These are phyloP conservation scores for Amanita inopinata DNA, from an alignment of 768 basidiomycete species.

Conservation along the genomic window DNA sequence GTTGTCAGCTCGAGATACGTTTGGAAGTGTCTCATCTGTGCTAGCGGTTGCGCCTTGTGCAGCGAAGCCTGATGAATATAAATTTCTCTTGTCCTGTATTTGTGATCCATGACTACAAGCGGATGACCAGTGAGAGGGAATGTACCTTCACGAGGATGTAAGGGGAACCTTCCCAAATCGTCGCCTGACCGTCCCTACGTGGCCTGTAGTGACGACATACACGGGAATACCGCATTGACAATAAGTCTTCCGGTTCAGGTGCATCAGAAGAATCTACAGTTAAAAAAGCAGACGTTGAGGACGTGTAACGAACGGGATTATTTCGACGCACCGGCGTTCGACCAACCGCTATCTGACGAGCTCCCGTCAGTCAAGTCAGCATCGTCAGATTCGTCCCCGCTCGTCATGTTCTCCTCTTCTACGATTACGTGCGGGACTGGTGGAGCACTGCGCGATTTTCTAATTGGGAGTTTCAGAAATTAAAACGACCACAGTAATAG, in stretches of 20 bases:
- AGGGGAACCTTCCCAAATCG: conserved; percentile 6
- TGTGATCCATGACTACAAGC: too few species aligned
- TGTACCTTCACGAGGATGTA: conserved; percentile 3
- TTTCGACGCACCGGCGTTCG: conserved; percentile 20
- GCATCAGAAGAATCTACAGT: not conserved
- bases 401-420: conserved; percentile 39
- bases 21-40: not conserved
- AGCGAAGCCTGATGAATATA: not conserved
- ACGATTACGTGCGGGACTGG: conserved; percentile 22
- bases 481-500: not conserved
- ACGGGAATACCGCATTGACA: conserved; percentile 4
- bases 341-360: conserved; percentile 40
- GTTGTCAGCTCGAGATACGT: conserved; percentile 13
- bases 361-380: conserved; percentile 53
- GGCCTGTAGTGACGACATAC: conserved; percentile 5
- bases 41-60: not conserved
- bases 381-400: conserved; percentile 74
- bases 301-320: not conserved
- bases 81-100: conserved; percentile 2
- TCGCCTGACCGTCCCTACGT: not conserved
- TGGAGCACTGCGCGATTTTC: conserved; percentile 42
- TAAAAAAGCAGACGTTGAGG: too few species aligned
- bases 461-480: conserved; percentile 16
- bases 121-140: not conserved
- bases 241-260: not conserved